A percentile compares a stretch with the other conserved stretches of the same genome.
phyloP scores from a whole-genome alignment of 306 rosid genomes.

The Glycine soja region DNA sequence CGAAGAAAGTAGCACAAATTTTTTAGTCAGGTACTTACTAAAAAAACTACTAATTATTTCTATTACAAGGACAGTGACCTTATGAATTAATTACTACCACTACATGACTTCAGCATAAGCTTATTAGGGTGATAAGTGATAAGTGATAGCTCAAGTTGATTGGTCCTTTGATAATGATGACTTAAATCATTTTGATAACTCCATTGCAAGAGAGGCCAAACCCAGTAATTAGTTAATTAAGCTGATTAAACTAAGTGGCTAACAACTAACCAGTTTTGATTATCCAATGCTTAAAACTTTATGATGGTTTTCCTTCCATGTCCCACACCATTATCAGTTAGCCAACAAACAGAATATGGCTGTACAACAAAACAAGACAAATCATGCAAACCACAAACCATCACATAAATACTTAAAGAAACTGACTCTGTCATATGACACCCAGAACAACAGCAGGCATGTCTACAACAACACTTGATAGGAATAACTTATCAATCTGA shows the following conservation, averaged over 20 bases:
- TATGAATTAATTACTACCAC: not conserved
- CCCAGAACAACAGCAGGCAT: constrained; percentile 53
- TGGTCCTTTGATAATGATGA: not conserved
- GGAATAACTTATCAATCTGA: constrained; percentile 41
- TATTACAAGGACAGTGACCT: not conserved
- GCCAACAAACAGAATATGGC: constrained; percentile 39
- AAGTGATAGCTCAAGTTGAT: constrained; percentile 2
- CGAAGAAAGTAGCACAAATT: constrained; percentile 4
- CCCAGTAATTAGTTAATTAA: not conserved
- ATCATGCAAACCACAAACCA: constrained; percentile 41
- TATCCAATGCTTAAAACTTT: constrained; percentile 16
- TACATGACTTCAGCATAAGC: constrained; percentile 22
- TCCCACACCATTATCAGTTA: constrained; percentile 38
- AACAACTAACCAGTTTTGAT: not conserved
- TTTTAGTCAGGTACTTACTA: not conserved
- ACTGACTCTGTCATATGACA: constrained; percentile 44
- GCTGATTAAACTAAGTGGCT: not conserved
- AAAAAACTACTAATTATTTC: not conserved
- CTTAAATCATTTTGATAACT: constrained; percentile 25
- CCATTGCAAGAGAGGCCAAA: constrained; percentile 4
- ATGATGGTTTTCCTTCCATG: constrained; percentile 37
- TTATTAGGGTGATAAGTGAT: not conserved
- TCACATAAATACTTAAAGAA: constrained; percentile 30
- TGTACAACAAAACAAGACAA: constrained; percentile 32
- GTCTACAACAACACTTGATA: constrained; percentile 33